Conservation (phyloP, 805 yeast species). For the Naumovozyma castellii region DNA sequence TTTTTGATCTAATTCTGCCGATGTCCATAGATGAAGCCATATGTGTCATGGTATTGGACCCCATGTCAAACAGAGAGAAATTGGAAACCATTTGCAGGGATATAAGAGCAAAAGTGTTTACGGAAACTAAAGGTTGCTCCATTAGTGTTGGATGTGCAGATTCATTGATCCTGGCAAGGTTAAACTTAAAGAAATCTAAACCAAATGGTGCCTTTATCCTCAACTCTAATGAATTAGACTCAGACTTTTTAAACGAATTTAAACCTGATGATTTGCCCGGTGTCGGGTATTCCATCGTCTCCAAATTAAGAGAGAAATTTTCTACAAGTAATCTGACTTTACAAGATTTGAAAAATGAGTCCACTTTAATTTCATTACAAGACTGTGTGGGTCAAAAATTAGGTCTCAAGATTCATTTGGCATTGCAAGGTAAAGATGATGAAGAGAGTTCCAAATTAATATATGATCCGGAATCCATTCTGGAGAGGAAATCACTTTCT, state of each 20-base stretch:
- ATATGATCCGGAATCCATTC: constrained; percentile 35
- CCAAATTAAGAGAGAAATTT: constrained; percentile 33
- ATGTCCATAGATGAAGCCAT: constrained; percentile 89
- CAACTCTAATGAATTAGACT: constrained; percentile 25
- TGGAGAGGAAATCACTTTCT: constrained; percentile 66
- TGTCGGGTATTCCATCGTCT: constrained; percentile 43
- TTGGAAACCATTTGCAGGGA: constrained; percentile 7
- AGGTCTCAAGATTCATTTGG: constrained; percentile 53
- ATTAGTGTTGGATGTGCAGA: constrained; percentile 74
- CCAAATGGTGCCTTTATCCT: constrained; percentile 55
- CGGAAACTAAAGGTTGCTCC: constrained; percentile 43
- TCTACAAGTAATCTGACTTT: constrained; percentile 20
- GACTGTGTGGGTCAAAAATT: constrained; percentile 56
- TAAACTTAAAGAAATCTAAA: constrained; percentile 66
- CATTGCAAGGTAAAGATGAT: constrained; percentile 58
- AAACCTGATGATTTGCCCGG: constrained; percentile 47
- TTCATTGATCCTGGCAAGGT: constrained; percentile 68
- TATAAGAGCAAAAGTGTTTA: constrained; percentile 36
- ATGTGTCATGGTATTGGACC: constrained; percentile 13
- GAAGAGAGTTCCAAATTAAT: constrained; percentile 46
- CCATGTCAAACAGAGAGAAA: neutral
- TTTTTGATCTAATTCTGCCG: constrained; percentile 51
- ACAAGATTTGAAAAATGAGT: constrained; percentile 31
- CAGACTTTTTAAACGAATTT: constrained; percentile 25
- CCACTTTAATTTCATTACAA: constrained; percentile 32